These are phyloP conservation scores for Penstemon barbatus DNA, from an alignment of 257 asterid species.

Conservation along the genomic window DNA sequence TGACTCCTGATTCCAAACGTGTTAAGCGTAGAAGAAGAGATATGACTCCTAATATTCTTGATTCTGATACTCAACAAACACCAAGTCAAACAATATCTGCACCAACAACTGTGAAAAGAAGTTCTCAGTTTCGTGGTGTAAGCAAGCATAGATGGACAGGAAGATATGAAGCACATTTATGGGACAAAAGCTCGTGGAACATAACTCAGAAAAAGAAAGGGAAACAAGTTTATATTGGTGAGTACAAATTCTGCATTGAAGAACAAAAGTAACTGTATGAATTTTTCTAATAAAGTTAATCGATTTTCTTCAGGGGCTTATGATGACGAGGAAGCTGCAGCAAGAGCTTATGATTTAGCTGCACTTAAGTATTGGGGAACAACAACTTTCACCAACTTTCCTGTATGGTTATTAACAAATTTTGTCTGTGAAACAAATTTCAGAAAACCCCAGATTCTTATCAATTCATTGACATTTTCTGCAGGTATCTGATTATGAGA, in stretches of 20 bases:
- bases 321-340: constrained; percentile 62
- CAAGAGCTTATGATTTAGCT: constrained; percentile 57
- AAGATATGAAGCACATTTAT: constrained; percentile 34
- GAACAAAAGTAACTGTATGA: not conserved
- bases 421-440: not conserved
- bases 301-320: constrained; percentile 43
- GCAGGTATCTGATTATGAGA: constrained; percentile 50
- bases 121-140: constrained; percentile 49
- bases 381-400: constrained; percentile 53
- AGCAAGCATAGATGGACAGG: constrained; percentile 38
- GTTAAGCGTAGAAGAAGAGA: constrained; percentile 59
- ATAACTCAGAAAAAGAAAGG: constrained; percentile 31
- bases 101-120: constrained; percentile 40
- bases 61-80: constrained; percentile 17
- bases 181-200: constrained; percentile 34
- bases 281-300: not conserved
- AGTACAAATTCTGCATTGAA: constrained; percentile 15
- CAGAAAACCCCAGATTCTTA: constrained; percentile 7
- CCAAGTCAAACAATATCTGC: not conserved
- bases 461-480: not conserved
- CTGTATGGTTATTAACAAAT: constrained; percentile 34
- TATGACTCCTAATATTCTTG: not conserved
- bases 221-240: constrained; percentile 54
- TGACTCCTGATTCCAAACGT: constrained; percentile 27
- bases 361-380: constrained; percentile 63